Base-by-base conservation (phyloP, 2,329 filamentous ascomycete genomes). In the Venturia aucupariae region DNA sequence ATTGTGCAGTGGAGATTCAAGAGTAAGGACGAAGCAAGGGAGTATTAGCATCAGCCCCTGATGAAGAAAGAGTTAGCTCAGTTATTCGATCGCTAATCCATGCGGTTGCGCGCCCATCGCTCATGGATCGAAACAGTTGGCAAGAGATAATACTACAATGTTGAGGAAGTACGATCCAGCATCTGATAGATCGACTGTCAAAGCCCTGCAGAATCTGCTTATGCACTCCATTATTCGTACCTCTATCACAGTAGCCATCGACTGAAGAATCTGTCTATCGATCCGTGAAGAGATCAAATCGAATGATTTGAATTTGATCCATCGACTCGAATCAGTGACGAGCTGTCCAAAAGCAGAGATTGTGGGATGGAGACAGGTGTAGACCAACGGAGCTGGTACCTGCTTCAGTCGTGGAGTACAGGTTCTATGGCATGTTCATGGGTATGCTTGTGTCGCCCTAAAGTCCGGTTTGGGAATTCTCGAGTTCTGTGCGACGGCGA, bases 341-440 rank as follows among this genome's bases (percentile, higher is more conserved):
- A 35, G 19, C 19, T 35, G 27, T 35, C 51, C 51, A n/a, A 57
- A 57, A 57, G 51, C 27, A 57, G 51, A 35, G 51, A 57, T 35
- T 19, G 51, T 22, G 30, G 51, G 27, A 35, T n/a, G 30, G 3
- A n/a, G 35, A 5, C 7, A 32, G 2, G 30, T 35, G 51, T 15
- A 57, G 30, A 35, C 51, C 5, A 30, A 35, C 51, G 51, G 51
- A 57, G 30, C 27, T 35, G 51, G 51, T 35, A 57, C 51, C 51
- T 57, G 30, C 30, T 57, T 57, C n/a, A 57, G 51, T 57, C 30
- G 13, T 35, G 51, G 35, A 30, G 27, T n/a, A 57, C 51, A 57
- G 27, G 17, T 57, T 27, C 11, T 57, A 57, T 57, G 30, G 27
- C 27, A 57, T 35, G 17, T 57, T 35, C 15, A 17, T 35, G 27